These are phyloP conservation scores for Aspergillus sp. DNA, from an alignment of 2,329 filamentous ascomycete species.

Conservation along the genomic window DNA sequence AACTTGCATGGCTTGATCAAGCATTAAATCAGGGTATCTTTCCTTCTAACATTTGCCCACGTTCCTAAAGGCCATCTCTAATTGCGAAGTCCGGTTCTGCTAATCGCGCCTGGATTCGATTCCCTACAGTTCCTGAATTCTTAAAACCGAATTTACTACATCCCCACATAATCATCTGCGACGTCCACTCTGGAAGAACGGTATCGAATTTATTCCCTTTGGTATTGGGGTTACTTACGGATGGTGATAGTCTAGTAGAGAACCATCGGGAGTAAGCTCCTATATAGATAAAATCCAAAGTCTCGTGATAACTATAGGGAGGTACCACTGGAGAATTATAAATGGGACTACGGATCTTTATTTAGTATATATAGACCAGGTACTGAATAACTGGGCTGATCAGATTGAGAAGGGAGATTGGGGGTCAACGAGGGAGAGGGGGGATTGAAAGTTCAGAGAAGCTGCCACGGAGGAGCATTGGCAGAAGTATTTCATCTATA, in stretches of 20 bases:
- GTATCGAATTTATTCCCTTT: slow-evolving; percentile 18
- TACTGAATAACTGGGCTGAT: slow-evolving; percentile 25
- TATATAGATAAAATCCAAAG: slow-evolving; percentile 7
- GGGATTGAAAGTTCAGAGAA: slow-evolving; percentile 31
- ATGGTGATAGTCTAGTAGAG: slow-evolving; percentile 14
- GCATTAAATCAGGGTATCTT: not conserved
- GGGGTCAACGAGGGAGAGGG: slow-evolving; percentile 22
- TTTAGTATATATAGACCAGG: slow-evolving; percentile 23
- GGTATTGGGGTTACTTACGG: slow-evolving; percentile 10
- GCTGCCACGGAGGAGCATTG: slow-evolving; percentile 27
- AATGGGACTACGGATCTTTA: slow-evolving; percentile 7
- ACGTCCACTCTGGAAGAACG: slow-evolving; percentile 1
- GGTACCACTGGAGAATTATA: slow-evolving; percentile 10
- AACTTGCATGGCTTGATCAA: not conserved
- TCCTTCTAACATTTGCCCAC: not conserved
- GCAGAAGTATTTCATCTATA: slow-evolving; percentile 16
- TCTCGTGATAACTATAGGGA: slow-evolving; percentile 2
- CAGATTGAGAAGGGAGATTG: slow-evolving; percentile 26
- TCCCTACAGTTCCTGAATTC: slow-evolving; percentile 13
- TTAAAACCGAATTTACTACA: slow-evolving; percentile 8
- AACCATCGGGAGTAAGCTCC: not conserved
- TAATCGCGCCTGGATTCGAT: slow-evolving; percentile 20
- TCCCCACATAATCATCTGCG: not conserved
- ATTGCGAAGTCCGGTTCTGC: slow-evolving; percentile 10
- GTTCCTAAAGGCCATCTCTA: not conserved